Conservation (phyloP, 768 basidiomycete genomes). For the Cystofilobasidium bisporidii region DNA sequence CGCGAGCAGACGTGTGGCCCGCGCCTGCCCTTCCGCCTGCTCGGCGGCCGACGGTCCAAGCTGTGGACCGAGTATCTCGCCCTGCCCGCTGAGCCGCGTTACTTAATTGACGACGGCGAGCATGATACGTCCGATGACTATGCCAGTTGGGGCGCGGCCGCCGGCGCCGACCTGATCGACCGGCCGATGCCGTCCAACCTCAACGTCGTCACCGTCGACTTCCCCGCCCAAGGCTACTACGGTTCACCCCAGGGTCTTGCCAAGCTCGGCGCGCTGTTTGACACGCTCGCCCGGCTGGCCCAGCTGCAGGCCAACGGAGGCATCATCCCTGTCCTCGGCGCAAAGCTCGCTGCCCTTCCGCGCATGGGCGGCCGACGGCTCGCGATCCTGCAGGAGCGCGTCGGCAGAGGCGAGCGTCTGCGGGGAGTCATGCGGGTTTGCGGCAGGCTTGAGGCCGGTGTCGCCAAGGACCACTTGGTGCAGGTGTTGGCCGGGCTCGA, state of each 20-base stretch:
- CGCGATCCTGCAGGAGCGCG: constrained; percentile 61
- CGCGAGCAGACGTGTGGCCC: constrained; percentile 5
- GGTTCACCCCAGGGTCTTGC: not conserved
- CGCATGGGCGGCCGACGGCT: constrained; percentile 41
- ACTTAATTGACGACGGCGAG: not conserved
- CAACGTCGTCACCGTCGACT: constrained; percentile 17
- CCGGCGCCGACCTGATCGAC: not conserved
- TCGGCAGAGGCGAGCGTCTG: constrained; percentile 52
- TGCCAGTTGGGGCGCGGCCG: not conserved
- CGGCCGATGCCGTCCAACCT: not conserved
- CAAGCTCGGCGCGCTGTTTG: constrained; percentile 6
- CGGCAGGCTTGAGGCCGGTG: constrained; percentile 60
- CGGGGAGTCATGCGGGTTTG: constrained; percentile 68
- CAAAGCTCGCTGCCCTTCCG: constrained; percentile 53
- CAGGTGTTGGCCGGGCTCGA: constrained; percentile 65
- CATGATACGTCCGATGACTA: not conserved
- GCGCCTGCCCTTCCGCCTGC: constrained; percentile 11
- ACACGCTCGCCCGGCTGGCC: constrained; percentile 35
- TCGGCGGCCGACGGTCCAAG: constrained; percentile 15
- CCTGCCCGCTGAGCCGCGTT: not conserved
- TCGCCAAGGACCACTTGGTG: constrained; percentile 63
- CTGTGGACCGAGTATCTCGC: constrained; percentile 21
- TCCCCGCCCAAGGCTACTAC: constrained; percentile 10
- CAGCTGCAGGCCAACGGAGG: constrained; percentile 55
- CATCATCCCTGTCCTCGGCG: constrained; percentile 57